Evolutionary conservation across 352 stramenopile species (phyloP).

Genomic region (Globisporangium alternatum): DNA sequence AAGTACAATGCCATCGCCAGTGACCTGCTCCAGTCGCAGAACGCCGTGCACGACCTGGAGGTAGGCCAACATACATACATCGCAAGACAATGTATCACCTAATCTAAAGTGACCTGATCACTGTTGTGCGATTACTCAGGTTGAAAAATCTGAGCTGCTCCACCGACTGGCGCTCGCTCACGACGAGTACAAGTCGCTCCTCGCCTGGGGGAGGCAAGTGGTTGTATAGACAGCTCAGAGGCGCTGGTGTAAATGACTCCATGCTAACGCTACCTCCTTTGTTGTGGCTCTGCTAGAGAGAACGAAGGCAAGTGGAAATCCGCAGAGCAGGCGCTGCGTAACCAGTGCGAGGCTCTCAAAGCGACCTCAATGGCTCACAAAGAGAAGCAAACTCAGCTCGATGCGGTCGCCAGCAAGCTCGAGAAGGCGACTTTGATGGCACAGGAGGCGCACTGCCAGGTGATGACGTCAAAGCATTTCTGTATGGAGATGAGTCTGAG

Average conservation of each 20-base stretch:
- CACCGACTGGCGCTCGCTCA: conserved; percentile 27
- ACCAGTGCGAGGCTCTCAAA: conserved; percentile 42
- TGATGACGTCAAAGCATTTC: conserved; percentile 5
- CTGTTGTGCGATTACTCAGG: conserved; percentile 3
- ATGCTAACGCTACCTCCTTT: conserved; percentile 15
- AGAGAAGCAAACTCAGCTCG: conserved; percentile 26
- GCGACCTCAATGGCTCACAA: conserved; percentile 26
- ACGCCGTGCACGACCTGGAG: conserved; percentile 20
- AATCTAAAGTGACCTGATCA: too few relatives aligned
- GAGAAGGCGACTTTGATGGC: conserved; percentile 16
- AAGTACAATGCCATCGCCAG: conserved; percentile 20
- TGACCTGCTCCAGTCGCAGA: conserved; percentile 27
- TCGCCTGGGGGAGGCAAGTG: conserved; percentile 29
- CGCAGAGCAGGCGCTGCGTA: conserved; percentile 26
- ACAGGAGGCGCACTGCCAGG: conserved; percentile 27
- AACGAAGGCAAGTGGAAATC: conserved; percentile 38
- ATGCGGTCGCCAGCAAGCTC: conserved; percentile 17
- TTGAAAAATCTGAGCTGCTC: conserved; percentile 22
- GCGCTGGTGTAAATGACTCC: neutral
- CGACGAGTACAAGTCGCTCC: conserved; percentile 32
- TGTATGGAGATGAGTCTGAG: neutral
- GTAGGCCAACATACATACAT: conserved; percentile 6
- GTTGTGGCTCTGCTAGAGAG: conserved; percentile 22
- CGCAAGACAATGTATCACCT: too few relatives aligned
- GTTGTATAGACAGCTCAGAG: neutral